Conservation (phyloP, 805 yeast genomes). For the Candida anglica region DNA sequence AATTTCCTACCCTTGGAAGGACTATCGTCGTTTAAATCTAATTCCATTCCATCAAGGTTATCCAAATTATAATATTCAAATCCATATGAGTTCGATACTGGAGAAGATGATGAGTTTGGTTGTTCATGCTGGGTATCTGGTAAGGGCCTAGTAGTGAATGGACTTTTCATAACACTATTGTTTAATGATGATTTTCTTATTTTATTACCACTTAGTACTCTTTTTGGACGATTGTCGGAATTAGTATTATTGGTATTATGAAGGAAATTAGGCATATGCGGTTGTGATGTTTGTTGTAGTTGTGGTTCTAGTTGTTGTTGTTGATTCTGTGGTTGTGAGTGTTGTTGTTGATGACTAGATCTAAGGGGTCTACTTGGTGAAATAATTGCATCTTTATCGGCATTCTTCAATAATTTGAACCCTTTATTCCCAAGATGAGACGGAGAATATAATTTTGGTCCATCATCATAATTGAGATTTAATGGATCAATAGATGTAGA, state of each 20-base stretch:
- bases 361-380: constrained; percentile 24
- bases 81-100: constrained; percentile 6
- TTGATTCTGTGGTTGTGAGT: no score
- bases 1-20: constrained; percentile 28
- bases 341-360: no score
- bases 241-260: background rate
- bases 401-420: constrained; percentile 33
- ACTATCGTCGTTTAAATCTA: constrained; percentile 16
- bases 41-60: constrained; percentile 21
- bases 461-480: background rate
- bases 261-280: constrained; percentile 3
- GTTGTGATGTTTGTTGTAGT: constrained; percentile 7
- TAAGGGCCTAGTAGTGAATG: constrained; percentile 3
- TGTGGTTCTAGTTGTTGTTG: no score
- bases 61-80: constrained; percentile 24
- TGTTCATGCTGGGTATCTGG: background rate
- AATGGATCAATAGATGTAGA: no score
- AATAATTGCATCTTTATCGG: constrained; percentile 27
- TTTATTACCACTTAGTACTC: constrained; percentile 3
- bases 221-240: constrained; percentile 1
- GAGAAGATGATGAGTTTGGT: constrained; percentile 6
- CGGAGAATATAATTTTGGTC: constrained; percentile 17
- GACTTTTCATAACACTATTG: constrained; percentile 10
- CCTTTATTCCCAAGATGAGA: constrained; percentile 20
- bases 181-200: constrained; percentile 5